Evolutionary conservation across 2,329 filamentous ascomycete species (phyloP).

Genomic region (Claviceps quebecensis): DNA sequence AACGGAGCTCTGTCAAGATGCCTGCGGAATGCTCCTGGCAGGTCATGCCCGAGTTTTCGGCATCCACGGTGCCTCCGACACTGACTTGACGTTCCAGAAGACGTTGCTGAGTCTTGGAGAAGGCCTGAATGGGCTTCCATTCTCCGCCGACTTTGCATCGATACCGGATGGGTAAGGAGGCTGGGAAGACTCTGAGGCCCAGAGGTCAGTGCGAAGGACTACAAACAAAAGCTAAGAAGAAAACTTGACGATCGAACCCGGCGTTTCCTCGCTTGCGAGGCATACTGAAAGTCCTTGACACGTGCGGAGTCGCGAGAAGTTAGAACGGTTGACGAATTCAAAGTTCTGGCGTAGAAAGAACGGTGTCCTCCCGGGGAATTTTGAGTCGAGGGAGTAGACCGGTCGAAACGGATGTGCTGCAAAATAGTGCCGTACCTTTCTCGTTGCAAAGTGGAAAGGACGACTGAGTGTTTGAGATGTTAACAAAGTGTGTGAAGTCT

Average conservation of each 20-base stretch:
- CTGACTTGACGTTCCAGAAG: slow-evolving; percentile 11
- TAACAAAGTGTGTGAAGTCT: not conserved
- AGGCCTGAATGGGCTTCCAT: slow-evolving; percentile 18
- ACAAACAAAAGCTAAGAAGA: not conserved
- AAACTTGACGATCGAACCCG: not conserved
- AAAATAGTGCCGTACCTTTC: too few species aligned
- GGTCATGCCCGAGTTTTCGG: slow-evolving; percentile 21
- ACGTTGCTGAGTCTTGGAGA: slow-evolving; percentile 20
- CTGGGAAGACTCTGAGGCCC: not conserved
- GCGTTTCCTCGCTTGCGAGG: not conserved
- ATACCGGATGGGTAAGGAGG: slow-evolving; percentile 9
- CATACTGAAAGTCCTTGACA: not conserved
- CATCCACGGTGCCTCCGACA: slow-evolving; percentile 8
- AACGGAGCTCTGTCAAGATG: slow-evolving; percentile 14
- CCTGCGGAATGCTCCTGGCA: slow-evolving; percentile 21
- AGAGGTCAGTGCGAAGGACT: not conserved
- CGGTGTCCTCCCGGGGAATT: not conserved
- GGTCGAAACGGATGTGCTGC: too few species aligned
- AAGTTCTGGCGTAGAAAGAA: not conserved
- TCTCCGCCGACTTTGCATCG: slow-evolving; percentile 23
- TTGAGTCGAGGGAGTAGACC: not conserved
- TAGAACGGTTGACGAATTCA: not conserved
- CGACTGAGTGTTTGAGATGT: not conserved
- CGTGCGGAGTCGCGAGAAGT: not conserved
- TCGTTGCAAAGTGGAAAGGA: not conserved